Evolutionary conservation across 371 early-diverging fungal genomes (phyloP), one percentile per base, ranked within the genome.

Genomic region (Mortierella sp.): DNA sequence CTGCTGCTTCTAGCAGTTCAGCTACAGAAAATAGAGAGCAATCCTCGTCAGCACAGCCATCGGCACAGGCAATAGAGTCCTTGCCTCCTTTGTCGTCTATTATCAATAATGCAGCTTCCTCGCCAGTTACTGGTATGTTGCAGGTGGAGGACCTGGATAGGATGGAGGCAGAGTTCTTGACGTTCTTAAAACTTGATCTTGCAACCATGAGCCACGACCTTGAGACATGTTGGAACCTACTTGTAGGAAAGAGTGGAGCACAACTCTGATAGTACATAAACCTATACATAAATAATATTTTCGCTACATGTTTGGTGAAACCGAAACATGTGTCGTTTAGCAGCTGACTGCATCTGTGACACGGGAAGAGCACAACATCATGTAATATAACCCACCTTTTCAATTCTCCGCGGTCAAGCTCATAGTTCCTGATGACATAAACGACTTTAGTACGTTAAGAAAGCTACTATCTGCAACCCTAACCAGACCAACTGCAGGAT

Each of bases 141-240:
- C 72, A 76, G 58, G 75, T 73, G 13, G 76, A 80, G 43, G 83
- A 83, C 24, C 75, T 77, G 38, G 73, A 75, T 41, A 80, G 88
- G 11, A 88, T 90, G 89, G 91, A 90, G 65, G 74, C 86, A 62
- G 91, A 90, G 67, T 90, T 90, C 67, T 60, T 90, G 45, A 86
- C 86, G 21, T 88, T 89, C 68, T 66, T 90, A 57, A 83, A 88
- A 21, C 84, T 86, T 66, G 88, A 89, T 65, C 61, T 83, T 7
- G 76, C 68, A 4, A 72, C 77, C 0, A 59, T 67, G 68, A 67
- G 70, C 38, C 70, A 70, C 43, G 83, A 76, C 40, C 65, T 83
- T 19, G 70, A 83, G 58, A 77, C 76, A 2, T 83, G 74, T 24
- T 83, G 83, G 83, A 73, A 80, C n/a, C 60, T 80, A 1, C 70